These are phyloP conservation scores for Myrica gale DNA, from an alignment of 306 rosid genomes.

Conservation along the genomic window DNA sequence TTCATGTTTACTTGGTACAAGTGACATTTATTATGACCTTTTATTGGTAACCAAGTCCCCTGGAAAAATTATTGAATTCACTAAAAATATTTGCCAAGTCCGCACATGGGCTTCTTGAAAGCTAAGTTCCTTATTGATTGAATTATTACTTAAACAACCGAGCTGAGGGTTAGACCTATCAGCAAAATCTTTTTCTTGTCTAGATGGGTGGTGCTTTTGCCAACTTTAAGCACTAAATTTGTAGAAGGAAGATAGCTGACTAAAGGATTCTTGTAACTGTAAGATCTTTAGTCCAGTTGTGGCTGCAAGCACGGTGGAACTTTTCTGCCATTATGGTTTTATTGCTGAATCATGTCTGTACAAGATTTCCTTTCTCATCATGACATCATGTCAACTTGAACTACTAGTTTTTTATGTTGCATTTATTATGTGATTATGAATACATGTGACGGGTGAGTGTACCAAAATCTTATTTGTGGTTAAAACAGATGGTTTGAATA, in stretches of 20 bases:
- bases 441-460: neutral
- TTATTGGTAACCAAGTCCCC: neutral
- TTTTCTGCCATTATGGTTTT: neutral
- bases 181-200: neutral
- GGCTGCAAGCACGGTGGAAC: neutral
- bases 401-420: neutral
- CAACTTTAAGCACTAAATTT: neutral
- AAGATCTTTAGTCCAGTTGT: neutral
- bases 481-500: neutral
- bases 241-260: neutral
- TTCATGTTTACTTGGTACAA: too few relatives aligned
- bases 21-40: neutral
- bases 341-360: neutral
- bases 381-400: neutral
- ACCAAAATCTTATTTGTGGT: neutral
- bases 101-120: neutral
- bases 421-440: neutral
- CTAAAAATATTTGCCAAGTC: neutral
- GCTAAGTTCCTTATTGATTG: neutral
- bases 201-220: neutral
- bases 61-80: neutral
- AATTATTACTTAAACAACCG: neutral
- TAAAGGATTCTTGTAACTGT: neutral
- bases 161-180: neutral
- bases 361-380: neutral